phyloP scores from a whole-genome alignment of 768 basidiomycete species.

The Chalciporus chontae region DNA sequence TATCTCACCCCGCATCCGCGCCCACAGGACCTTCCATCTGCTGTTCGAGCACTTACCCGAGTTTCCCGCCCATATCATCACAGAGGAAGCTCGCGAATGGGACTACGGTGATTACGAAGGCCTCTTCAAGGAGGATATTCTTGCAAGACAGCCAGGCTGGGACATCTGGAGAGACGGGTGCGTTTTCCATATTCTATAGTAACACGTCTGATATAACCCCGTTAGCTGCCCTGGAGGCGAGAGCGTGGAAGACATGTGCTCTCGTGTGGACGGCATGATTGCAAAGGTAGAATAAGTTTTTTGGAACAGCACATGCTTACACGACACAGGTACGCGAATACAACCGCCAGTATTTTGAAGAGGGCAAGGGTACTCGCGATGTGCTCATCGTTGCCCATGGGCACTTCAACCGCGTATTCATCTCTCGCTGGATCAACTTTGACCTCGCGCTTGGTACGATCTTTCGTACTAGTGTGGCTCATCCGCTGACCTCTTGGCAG shows the following conservation, averaged over 20 bases:
- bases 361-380: conserved; percentile 65
- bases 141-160: conserved; percentile 59
- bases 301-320: conserved; percentile 4
- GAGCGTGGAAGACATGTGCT: conserved; percentile 72
- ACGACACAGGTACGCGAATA: conserved; percentile 60
- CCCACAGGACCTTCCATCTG: conserved; percentile 82
- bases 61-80: conserved; percentile 50
- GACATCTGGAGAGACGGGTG: conserved; percentile 85
- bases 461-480: background rate
- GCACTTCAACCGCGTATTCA: conserved; percentile 71
- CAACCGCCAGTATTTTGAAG: conserved; percentile 67
- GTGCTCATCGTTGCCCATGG: conserved; percentile 91
- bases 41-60: conserved; percentile 54
- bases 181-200: conserved; percentile 11
- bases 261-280: conserved; percentile 75
- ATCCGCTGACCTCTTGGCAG: conserved; percentile 32
- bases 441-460: conserved; percentile 53
- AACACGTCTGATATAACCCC: background rate
- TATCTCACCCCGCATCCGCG: conserved; percentile 85
- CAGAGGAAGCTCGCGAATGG: conserved; percentile 79
- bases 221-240: conserved; percentile 85
- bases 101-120: conserved; percentile 94
- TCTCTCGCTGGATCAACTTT: conserved; percentile 79
- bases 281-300: conserved; percentile 46
- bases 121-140: conserved; percentile 73